Conservation (phyloP, 306 rosid genomes). For the Corylus heterophylla region DNA sequence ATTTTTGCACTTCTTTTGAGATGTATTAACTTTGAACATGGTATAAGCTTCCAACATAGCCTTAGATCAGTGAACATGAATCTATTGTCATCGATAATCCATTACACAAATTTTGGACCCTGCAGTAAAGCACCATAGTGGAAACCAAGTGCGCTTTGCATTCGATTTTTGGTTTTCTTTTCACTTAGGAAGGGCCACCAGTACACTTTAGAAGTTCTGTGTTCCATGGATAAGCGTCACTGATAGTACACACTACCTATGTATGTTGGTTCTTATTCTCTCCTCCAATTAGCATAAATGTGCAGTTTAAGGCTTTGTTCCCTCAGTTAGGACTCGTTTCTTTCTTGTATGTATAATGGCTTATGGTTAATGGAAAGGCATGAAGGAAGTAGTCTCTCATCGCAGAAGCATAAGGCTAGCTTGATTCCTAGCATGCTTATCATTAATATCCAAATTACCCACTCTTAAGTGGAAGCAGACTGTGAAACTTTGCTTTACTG, state of each 20-base stretch:
- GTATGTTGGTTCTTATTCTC: neutral
- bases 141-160: neutral
- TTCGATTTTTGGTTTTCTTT: neutral
- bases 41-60: neutral
- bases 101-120: neutral
- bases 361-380: neutral
- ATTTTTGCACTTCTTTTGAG: neutral
- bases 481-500: neutral
- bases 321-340: too few relatives aligned
- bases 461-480: neutral
- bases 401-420: neutral
- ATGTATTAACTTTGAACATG: neutral
- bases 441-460: neutral
- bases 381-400: neutral
- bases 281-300: neutral
- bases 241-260: neutral
- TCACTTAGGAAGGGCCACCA: neutral
- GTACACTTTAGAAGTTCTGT: too few relatives aligned
- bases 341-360: neutral
- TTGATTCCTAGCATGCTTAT: neutral
- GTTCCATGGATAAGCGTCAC: neutral
- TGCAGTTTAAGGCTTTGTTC: neutral
- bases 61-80: neutral
- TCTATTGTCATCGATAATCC: neutral
- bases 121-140: neutral